phyloP scores from a whole-genome alignment of 495 filamentous ascomycete species.

The Neurospora sp. region DNA sequence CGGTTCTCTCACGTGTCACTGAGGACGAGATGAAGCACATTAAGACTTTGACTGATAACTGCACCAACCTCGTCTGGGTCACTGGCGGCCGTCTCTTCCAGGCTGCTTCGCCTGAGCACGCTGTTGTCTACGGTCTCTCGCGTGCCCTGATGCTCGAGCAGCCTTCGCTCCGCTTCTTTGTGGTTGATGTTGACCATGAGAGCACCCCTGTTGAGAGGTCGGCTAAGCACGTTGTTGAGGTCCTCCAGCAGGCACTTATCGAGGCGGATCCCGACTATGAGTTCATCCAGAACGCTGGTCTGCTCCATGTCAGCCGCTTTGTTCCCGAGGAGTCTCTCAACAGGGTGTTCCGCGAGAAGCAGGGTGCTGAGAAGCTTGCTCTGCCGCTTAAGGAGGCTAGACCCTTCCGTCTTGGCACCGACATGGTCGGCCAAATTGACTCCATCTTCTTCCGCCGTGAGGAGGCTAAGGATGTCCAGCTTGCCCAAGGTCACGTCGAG shows the following conservation, averaged over 20 bases:
- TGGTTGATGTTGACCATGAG: slow-evolving; percentile 15
- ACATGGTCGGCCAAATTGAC: slow-evolving; percentile 14
- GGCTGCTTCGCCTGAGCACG: slow-evolving; percentile 14
- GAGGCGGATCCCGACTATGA: slow-evolving; percentile 15
- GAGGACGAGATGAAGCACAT: slow-evolving; percentile 3
- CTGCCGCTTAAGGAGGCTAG: slow-evolving; percentile 4
- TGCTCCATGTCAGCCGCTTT: slow-evolving; percentile 14
- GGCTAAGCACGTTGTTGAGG: slow-evolving; percentile 11
- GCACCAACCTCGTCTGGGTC: slow-evolving; percentile 26
- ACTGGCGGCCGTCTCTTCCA: slow-evolving; percentile 4
- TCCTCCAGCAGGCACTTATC: slow-evolving; percentile 9
- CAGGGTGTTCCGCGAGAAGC: slow-evolving; percentile 6
- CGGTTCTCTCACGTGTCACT: neutral
- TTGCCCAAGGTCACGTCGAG: slow-evolving; percentile 17
- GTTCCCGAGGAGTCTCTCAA: slow-evolving; percentile 13
- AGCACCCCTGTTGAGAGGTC: neutral
- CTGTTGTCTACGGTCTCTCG: slow-evolving; percentile 17
- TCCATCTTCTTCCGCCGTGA: slow-evolving; percentile 19
- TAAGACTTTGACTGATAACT: slow-evolving; percentile 21
- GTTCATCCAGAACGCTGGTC: slow-evolving; percentile 19
- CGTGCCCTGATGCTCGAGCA: slow-evolving; percentile 20
- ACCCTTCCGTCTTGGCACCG: slow-evolving; percentile 14
- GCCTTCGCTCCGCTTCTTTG: slow-evolving; percentile 17
- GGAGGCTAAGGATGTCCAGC: slow-evolving; percentile 1
- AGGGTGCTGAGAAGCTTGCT: slow-evolving; percentile 16